Base-by-base conservation (phyloP, 768 basidiomycete genomes). In the Melanogaster broomeanus region DNA sequence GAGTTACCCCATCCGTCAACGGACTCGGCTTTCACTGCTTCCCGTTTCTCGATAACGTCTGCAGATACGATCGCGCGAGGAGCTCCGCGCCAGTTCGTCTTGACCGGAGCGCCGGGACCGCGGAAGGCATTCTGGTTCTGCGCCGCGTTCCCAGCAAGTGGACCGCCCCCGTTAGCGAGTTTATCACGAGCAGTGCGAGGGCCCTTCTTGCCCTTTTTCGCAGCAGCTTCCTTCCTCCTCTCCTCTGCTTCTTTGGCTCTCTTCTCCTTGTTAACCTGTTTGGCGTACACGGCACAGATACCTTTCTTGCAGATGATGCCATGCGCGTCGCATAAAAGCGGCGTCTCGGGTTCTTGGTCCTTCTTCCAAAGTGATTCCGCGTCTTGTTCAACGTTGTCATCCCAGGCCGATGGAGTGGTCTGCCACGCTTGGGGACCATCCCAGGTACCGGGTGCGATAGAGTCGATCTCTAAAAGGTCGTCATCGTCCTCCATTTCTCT, bases 221-320 rank as follows among this genome's bases (percentile, higher is more conserved):
- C 48, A 41, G 3, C 11, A 22, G 35, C 52, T 6, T 48, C 44
- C 41, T 47, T 55, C n/a, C 60, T 56, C 42, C 60, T 56, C 42
- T 69, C 35, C 41, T 63, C 56, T 3, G 11, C 45, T 15, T 64
- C 52, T 15, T 59, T 33, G 10, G 54, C 60, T 22, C 58, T 52
- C 41, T 58, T 61, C 5, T 40, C 3, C 1, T 52, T 37, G 21
- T 68, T 63, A 18, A 61, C 10, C 52, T 67, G 63, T 28, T n/a
- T 58, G 2, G 66, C 68, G 41, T 71, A 70, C 50, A 66, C 66
- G 44, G 43, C 48, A 31, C 72, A 74, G 40, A 74, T 73, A 46
- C 72, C 69, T 53, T 69, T 70, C 51, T 58, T 70, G 59, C 72
- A 74, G 13, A 72, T 61, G 24, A 53, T 38, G 10, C 69, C 68